These are phyloP conservation scores for Leishmania gerbilli DNA, from an alignment of 208 protist genomes.

Conservation along the genomic window DNA sequence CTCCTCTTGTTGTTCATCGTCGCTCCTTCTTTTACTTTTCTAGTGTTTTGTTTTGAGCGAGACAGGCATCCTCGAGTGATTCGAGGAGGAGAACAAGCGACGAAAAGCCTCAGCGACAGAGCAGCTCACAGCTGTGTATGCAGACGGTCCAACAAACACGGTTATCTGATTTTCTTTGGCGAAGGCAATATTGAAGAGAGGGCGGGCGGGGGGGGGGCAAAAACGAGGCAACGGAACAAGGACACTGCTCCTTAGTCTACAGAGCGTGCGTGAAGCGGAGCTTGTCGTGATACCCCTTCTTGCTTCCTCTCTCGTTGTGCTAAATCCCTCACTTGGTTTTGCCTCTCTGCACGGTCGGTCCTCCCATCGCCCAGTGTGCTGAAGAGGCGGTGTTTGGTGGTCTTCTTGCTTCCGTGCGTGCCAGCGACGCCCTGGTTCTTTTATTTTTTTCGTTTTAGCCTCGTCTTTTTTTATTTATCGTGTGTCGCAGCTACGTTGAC, in stretches of 20 bases:
- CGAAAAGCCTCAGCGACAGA: background rate
- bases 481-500: constrained; percentile 2
- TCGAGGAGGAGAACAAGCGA: background rate
- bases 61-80: background rate
- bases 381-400: background rate
- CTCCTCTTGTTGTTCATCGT: background rate
- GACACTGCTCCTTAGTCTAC: background rate
- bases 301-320: background rate
- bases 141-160: background rate
- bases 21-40: background rate
- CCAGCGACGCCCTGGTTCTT: too few species aligned
- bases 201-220: too few species aligned
- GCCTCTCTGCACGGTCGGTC: background rate
- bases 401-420: background rate
- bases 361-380: background rate
- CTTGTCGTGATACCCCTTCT: background rate
- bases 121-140: background rate
- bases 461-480: background rate
- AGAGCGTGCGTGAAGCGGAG: background rate
- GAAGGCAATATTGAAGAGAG: background rate
- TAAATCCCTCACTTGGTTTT: background rate
- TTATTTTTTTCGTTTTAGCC: background rate
- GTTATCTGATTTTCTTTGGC: background rate
- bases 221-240: background rate
- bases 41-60: background rate